Evolutionary conservation across 2,329 filamentous ascomycete genomes (phyloP), one percentile per base, ranked within the genome.

Genomic region (Pseudogymnoascus sp.): DNA sequence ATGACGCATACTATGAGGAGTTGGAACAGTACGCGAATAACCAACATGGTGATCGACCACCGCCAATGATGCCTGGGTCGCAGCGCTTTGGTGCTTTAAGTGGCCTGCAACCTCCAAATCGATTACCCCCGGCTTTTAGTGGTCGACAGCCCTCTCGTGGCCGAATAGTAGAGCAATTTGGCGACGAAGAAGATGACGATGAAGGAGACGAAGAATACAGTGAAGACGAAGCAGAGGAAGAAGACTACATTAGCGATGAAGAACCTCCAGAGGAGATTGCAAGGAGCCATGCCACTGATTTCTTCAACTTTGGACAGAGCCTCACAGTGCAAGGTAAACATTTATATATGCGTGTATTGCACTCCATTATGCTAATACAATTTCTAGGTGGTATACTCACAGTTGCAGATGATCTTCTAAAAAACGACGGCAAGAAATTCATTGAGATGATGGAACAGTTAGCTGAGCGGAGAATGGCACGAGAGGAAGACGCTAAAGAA

Each of bases 401-500:
- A 67, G 94, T 99, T 72, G 94, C 94, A 74, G 94, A 99, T 79
- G 94, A 99, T 77, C 82, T 99, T 67, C 84, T 99, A 65, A 97
- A 97, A 76, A 99, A 99, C 76, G 94, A 99, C 75, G 94, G 94
- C 70, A 96, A 96, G 76, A 96, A 96, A 72, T 99, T 99, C 78
- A 99, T 99, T 76, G 94, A 99, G 74, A 99, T 99, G 94, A 99
- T 99, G 94, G 94, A 99, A 75, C 93, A 97, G 77, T 83, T 99
- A 69, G 94, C 94, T 37, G 94, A 99, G 77, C 90, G 93, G 70
- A 86, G 94, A 69, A 97, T 99, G 93, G 90, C 92, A 72, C 88
- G 94, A 68, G 93, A 97, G 78, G 92, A 94, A 76, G 92, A 97
- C 72, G 90, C 90, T 58, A 86, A 87, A 64, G 80, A 84, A 67